Evolutionary conservation across 345 rosid genomes (phyloP).

Genomic region (Arabis hirsuta): DNA sequence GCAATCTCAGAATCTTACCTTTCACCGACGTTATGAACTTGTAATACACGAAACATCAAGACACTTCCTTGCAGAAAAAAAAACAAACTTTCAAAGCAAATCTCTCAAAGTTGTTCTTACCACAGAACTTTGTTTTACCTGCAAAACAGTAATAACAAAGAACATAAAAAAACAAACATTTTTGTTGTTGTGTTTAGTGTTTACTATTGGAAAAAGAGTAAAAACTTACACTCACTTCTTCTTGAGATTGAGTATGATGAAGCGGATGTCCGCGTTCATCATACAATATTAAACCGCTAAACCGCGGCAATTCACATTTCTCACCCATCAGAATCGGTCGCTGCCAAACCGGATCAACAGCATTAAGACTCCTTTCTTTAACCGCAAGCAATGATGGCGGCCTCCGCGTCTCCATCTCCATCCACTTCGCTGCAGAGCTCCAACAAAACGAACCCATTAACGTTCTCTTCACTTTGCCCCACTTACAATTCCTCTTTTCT

Average conservation of each 20-base stretch:
- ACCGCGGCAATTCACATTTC: slow-evolving; percentile 78
- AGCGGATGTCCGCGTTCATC: slow-evolving; percentile 64
- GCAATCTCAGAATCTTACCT: slow-evolving; percentile 25
- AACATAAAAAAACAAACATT: slow-evolving; percentile 2
- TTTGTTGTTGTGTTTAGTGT: background rate
- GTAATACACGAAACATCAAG: slow-evolving; percentile 15
- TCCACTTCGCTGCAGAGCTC: slow-evolving; percentile 69
- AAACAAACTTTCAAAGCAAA: slow-evolving; percentile 42
- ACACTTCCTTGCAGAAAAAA: slow-evolving; percentile 10
- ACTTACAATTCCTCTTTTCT: slow-evolving; percentile 35
- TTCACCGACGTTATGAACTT: slow-evolving; percentile 8
- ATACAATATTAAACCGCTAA: slow-evolving; percentile 79
- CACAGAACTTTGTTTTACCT: slow-evolving; percentile 49
- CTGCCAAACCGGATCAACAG: slow-evolving; percentile 74
- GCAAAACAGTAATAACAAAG: slow-evolving; percentile 21
- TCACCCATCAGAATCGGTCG: slow-evolving; percentile 89
- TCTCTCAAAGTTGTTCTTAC: slow-evolving; percentile 59
- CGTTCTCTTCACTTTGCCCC: slow-evolving; percentile 53
- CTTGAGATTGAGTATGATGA: slow-evolving; percentile 39
- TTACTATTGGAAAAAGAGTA: background rate
- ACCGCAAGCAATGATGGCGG: slow-evolving; percentile 39
- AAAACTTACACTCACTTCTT: slow-evolving; percentile 35
- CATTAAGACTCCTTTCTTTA: slow-evolving; percentile 55
- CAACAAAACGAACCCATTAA: slow-evolving; percentile 68
- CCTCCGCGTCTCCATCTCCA: slow-evolving; percentile 37